Evolutionary conservation across 1,284 basidiomycete species (phyloP), one percentile per base, ranked within the genome.

Genomic region (Malassezia restricta): DNA sequence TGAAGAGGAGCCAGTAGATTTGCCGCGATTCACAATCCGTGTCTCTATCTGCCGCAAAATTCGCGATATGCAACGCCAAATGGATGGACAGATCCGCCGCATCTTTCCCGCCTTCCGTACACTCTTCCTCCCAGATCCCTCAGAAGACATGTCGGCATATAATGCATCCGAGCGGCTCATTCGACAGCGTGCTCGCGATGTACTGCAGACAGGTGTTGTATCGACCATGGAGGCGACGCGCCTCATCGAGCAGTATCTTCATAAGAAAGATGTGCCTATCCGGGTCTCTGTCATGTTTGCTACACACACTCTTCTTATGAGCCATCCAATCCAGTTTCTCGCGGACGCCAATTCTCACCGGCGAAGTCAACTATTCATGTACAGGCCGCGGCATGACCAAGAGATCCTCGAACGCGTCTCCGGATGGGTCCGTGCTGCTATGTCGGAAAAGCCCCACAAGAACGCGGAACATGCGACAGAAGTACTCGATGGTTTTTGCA

Each of bases 291-390:
- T 59, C 8, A 65, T 79, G 8, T 80, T 86, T 56, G 86, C 84
- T 0, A 78, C 83, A 0, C 88, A 94, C 74, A 79, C 79, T 51
- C 79, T 83, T 56, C 75, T 95, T 57, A 84, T 92, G 81, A 72
- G 76, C 8, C 75, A 80, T 11, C 71, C 81, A 1, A 65, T 79
- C 15, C 75, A 83, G 43, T 96, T 86, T 61, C 68, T 85, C 17
- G 81, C 83, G 0, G 78, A 82, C 47, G 72, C 76, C 20, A 71
- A 75, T 30, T 74, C 77, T 33, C 86, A 86, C 73, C 76, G 81
- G 39, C 63, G 75, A 11, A 77, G 76, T 3, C 81, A 83, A 45
- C 75, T 66, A 0, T 89, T 91, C 75, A 69, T 78, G 33, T 80
- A 91, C 35, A 82, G 89, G 3, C 84, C 86, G 1, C 73, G 76